phyloP scores from a whole-genome alignment of 768 basidiomycete genomes.

The Agrocybe chaxingu region DNA sequence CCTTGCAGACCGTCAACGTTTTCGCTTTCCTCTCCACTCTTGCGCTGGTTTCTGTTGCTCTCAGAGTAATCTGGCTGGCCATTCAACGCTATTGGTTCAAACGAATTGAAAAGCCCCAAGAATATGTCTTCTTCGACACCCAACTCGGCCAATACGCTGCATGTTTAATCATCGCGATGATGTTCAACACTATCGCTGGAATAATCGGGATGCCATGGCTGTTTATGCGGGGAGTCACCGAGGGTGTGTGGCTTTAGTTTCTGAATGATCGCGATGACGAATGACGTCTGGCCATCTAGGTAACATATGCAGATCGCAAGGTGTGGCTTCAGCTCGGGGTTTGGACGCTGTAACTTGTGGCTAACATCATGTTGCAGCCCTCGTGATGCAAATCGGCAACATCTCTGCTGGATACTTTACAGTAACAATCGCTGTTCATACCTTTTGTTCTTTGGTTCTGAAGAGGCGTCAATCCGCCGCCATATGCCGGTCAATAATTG shows the following conservation, averaged over 20 bases:
- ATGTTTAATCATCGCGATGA: conserved; percentile 59
- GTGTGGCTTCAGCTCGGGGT: conserved; percentile 27
- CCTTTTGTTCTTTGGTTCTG: conserved; percentile 64
- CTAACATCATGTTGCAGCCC: conserved; percentile 30
- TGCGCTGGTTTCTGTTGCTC: conserved; percentile 47
- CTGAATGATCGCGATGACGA: background rate
- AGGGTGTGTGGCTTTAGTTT: conserved; percentile 34
- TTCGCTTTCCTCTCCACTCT: conserved; percentile 54
- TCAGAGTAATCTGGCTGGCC: conserved; percentile 47
- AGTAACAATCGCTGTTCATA: conserved; percentile 60
- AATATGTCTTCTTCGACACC: conserved; percentile 66
- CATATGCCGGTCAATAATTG: conserved; percentile 39
- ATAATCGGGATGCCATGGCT: conserved; percentile 54
- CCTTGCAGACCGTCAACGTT: conserved; percentile 39
- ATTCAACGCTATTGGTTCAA: conserved; percentile 27
- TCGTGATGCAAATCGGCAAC: conserved; percentile 60
- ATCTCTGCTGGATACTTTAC: conserved; percentile 65
- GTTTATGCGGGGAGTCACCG: conserved; percentile 36
- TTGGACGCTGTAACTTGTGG: background rate
- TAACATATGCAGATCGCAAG: conserved; percentile 54
- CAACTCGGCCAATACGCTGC: conserved; percentile 69
- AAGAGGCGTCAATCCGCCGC: conserved; percentile 48
- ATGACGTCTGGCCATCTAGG: conserved; percentile 27
- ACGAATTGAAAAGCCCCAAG: conserved; percentile 28
- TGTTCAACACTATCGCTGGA: conserved; percentile 49